Evolutionary conservation across 2,329 filamentous ascomycete genomes (phyloP).

Genomic region (Aspergillus sojae): DNA sequence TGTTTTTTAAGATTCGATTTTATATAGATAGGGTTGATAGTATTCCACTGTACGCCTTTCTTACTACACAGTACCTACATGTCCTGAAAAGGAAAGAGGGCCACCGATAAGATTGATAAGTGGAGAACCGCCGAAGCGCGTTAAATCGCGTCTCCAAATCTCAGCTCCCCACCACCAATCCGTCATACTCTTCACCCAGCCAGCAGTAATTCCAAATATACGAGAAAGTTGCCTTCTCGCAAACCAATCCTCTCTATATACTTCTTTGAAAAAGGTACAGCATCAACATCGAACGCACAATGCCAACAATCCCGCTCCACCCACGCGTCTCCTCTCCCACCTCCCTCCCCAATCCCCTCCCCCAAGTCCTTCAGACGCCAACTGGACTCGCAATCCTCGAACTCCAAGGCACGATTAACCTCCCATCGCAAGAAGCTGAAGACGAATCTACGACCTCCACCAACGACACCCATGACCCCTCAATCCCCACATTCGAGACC

Average conservation of each 20-base stretch:
- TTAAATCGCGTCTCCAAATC: not conserved
- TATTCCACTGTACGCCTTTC: not conserved
- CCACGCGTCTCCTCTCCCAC: constrained; percentile 22
- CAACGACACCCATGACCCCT: constrained; percentile 14
- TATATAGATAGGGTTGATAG: not conserved
- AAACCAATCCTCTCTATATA: not conserved
- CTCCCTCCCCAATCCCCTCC: constrained; percentile 62
- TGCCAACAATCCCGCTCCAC: constrained; percentile 48
- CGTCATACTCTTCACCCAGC: not conserved
- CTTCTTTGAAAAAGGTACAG: too few relatives aligned
- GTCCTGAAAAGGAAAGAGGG: not conserved
- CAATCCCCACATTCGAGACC: constrained; percentile 42
- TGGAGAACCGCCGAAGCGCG: not conserved
- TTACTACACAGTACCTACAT: not conserved
- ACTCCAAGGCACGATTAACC: constrained; percentile 87
- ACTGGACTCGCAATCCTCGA: constrained; percentile 87
- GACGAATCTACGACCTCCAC: constrained; percentile 27
- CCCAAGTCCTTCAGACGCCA: constrained; percentile 82
- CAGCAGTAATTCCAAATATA: not conserved
- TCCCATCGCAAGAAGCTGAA: constrained; percentile 53
- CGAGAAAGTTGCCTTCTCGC: not conserved
- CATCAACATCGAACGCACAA: constrained; percentile 18
- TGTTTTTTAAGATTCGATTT: not conserved
- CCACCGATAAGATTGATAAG: not conserved
- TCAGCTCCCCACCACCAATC: not conserved